Evolutionary conservation across 164 flowering plant species (phyloP).

Genomic region (Magnolia sinica): DNA sequence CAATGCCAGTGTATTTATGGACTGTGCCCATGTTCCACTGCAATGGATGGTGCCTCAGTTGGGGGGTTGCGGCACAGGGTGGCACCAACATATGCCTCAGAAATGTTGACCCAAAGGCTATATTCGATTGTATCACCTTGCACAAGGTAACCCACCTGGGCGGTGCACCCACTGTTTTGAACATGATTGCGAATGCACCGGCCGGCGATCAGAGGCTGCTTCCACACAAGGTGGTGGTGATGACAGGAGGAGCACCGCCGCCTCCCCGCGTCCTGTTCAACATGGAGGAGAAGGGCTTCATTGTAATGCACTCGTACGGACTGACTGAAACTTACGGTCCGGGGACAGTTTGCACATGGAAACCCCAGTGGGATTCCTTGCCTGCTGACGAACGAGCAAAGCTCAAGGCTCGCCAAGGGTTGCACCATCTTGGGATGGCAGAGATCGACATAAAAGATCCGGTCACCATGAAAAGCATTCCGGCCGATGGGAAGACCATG

Average conservation of each 20-base stretch:
- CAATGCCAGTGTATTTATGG: conserved; percentile 72
- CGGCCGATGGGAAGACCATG: conserved; percentile 50
- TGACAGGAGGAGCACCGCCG: conserved; percentile 56
- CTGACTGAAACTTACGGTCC: conserved; percentile 78
- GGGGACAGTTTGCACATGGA: conserved; percentile 38
- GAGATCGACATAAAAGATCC: conserved; percentile 68
- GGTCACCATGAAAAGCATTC: conserved; percentile 51
- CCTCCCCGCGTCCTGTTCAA: conserved; percentile 21
- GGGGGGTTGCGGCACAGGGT: conserved; percentile 78
- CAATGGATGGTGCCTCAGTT: conserved; percentile 78
- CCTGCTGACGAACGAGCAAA: conserved; percentile 19
- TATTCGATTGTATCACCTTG: conserved; percentile 41
- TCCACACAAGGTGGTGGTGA: conserved; percentile 35
- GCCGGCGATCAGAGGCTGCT: conserved; percentile 21
- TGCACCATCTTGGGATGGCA: conserved; percentile 35
- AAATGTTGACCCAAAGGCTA: conserved; percentile 39
- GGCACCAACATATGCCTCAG: conserved; percentile 70
- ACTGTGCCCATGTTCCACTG: conserved; percentile 88
- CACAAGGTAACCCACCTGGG: conserved; percentile 74
- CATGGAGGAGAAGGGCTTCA: conserved; percentile 53
- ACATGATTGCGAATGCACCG: conserved; percentile 50
- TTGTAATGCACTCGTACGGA: conserved; percentile 48
- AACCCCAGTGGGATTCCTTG: conserved; percentile 34
- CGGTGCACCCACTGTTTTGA: conserved; percentile 69
- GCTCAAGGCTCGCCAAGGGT: conserved; percentile 31